Evolutionary conservation across 108 stramenopile species (phyloP), one percentile per base, ranked within the genome.

Genomic region (Heterococcus sp.): DNA sequence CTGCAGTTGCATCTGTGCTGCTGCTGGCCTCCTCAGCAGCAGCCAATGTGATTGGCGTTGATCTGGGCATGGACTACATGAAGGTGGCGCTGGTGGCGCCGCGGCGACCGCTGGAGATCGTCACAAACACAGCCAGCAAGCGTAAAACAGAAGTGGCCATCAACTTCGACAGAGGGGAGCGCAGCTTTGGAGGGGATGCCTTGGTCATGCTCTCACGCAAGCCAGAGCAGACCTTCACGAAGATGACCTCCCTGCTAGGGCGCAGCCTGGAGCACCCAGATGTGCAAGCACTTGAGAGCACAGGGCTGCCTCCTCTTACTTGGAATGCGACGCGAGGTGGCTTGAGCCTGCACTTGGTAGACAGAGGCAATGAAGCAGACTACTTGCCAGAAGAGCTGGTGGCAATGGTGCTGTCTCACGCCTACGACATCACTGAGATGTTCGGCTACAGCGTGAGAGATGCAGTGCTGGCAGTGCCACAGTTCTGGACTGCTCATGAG

Each of bases 141-240:
- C 92, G 99, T 70, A 98, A 97, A 89, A 98, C 97, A 33, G 95
- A 96, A 75, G 92, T 94, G 85, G 94, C 95, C 89, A 90, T 99
- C 65, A 91, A 95, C 38, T 99, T 99, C 85, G 95, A 96, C 84
- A 85, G 91, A 46, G 94, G 94, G 29, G 91, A 92, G 32, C 91
- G 97, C 0, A 92, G 95, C 72, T 99, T 94, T 87, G 97, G 70
- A 35, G 63, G 69, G 8, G 97, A 98, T 83, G 97, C 97, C 21
- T 89, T 86, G 66, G 81, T 84, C 37, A 75, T 97, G 66, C 78
- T 95, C 87, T 90, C 92, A 30, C 91, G 99, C n/a, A 95, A 97
- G 76, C 96, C 99, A 2, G 88, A 92, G 34, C 77, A 90, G 65
- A 94, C 93, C 32, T 95, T 95, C 28, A 75, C 85, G 5, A 87